A percentile compares a stretch with the other conserved stretches of the same genome.
These are phyloP conservation scores for Exophiala lecanii-corni DNA, from an alignment of 2,329 filamentous ascomycete genomes.

Conservation along the genomic window DNA sequence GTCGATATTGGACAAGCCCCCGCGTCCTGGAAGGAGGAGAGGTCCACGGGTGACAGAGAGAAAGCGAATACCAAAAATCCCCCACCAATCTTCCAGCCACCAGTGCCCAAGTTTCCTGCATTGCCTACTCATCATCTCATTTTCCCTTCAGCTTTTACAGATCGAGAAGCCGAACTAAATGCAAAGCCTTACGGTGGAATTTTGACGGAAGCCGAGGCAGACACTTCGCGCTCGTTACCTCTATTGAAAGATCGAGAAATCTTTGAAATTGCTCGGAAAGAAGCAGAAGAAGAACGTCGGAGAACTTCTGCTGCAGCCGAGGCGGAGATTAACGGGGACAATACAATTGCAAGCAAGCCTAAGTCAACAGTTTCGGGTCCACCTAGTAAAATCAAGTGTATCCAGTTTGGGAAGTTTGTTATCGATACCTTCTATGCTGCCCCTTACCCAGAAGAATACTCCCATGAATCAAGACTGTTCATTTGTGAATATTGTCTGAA, in stretches of 20 bases:
- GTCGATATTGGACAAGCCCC: slow-evolving; percentile 55
- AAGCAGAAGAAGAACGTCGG: slow-evolving; percentile 89
- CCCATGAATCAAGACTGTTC: slow-evolving; percentile 90
- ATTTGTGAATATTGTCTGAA: slow-evolving; percentile 99
- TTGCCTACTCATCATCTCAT: slow-evolving; percentile 26
- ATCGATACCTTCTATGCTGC: slow-evolving; percentile 99
- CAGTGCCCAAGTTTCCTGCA: slow-evolving; percentile 33
- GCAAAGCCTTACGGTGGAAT: slow-evolving; percentile 95
- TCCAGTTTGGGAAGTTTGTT: slow-evolving; percentile 95
- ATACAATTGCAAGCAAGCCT: slow-evolving; percentile 56
- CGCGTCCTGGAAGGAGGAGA: slow-evolving; percentile 55
- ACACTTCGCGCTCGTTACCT: slow-evolving; percentile 84
- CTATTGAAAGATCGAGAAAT: slow-evolving; percentile 72
- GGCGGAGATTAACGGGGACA: slow-evolving; percentile 58
- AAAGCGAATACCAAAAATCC: slow-evolving; percentile 35
- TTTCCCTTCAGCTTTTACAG: slow-evolving; percentile 66
- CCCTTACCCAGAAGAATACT: slow-evolving; percentile 97
- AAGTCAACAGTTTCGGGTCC: slow-evolving; percentile 74
- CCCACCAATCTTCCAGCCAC: slow-evolving; percentile 45
- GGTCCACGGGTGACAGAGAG: slow-evolving; percentile 31
- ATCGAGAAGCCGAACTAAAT: slow-evolving; percentile 81
- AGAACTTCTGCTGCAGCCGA: slow-evolving; percentile 42
- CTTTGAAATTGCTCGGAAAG: slow-evolving; percentile 85
- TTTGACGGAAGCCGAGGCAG: slow-evolving; percentile 79
- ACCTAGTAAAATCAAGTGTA: slow-evolving; percentile 95